Conservation (phyloP, 306 rosid genomes). For the Styphnolobium japonicum region DNA sequence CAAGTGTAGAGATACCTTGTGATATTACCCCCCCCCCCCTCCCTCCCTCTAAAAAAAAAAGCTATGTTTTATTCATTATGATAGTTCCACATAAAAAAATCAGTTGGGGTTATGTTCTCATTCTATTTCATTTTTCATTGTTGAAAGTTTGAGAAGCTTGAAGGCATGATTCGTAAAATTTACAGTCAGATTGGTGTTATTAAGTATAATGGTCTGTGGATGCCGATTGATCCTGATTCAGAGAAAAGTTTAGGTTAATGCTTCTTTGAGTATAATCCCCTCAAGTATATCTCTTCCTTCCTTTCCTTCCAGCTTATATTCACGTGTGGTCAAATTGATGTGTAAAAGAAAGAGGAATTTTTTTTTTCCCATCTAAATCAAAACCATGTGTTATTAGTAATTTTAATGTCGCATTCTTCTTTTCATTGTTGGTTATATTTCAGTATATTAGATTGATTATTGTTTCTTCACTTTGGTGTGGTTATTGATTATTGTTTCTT, state of each 20-base stretch:
- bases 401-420: not conserved
- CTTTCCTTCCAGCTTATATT: not conserved
- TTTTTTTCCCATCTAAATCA: not conserved
- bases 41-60: too few species aligned
- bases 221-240: slow-evolving; percentile 53
- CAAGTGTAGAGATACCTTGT: too few species aligned
- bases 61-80: not conserved
- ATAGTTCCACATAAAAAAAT: not conserved
- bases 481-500: too few species aligned
- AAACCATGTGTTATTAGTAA: too few species aligned
- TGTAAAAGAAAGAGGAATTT: not conserved
- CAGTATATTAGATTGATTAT: not conserved
- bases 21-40: too few species aligned
- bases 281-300: slow-evolving; percentile 32
- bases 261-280: slow-evolving; percentile 61
- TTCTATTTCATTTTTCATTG: not conserved
- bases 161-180: slow-evolving; percentile 50
- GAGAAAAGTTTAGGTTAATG: slow-evolving; percentile 52
- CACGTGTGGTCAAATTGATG: too few species aligned
- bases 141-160: slow-evolving; percentile 59
- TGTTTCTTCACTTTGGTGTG: too few species aligned
- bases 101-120: not conserved
- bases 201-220: slow-evolving; percentile 59
- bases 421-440: not conserved
- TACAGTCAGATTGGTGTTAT: slow-evolving; percentile 62